Evolutionary conservation across 2,329 filamentous ascomycete genomes (phyloP).

Genomic region (Hysterium pulicare): DNA sequence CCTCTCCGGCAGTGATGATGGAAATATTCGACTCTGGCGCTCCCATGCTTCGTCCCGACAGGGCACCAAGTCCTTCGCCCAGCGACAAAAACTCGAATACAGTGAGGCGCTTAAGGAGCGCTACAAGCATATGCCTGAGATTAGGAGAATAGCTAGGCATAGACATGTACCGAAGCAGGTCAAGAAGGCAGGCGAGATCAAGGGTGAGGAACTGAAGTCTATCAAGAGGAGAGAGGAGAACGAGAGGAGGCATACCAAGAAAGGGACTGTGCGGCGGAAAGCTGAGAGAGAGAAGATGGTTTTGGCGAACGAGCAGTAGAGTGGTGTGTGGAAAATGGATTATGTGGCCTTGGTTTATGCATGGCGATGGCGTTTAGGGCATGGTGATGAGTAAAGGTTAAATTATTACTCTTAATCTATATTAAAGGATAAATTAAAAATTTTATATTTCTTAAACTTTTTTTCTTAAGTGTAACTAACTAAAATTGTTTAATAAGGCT

Average conservation of each 20-base stretch:
- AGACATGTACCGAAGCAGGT: constrained; percentile 87
- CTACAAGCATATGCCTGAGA: constrained; percentile 95
- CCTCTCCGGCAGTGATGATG: constrained; percentile 88
- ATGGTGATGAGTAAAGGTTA: neutral
- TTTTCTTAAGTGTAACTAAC: too few species aligned
- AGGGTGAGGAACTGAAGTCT: constrained; percentile 78
- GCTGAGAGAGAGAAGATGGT: constrained; percentile 93
- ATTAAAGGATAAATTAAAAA: too few species aligned
- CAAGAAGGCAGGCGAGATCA: constrained; percentile 96
- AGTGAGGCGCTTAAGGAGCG: constrained; percentile 78
- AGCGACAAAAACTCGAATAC: constrained; percentile 88
- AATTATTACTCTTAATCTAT: too few species aligned
- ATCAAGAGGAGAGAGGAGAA: constrained; percentile 94
- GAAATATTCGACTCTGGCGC: constrained; percentile 87
- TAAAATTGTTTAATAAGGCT: too few species aligned
- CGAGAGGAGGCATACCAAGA: constrained; percentile 84
- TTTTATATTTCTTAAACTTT: too few species aligned
- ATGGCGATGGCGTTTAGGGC: constrained; percentile 3
- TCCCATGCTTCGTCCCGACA: constrained; percentile 78
- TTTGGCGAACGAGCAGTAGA: constrained; percentile 61
- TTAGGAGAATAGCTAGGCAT: constrained; percentile 84
- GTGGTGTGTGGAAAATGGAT: neutral
- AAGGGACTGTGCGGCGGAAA: constrained; percentile 69
- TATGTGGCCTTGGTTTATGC: neutral
- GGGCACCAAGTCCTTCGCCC: constrained; percentile 79